Percentiles rank a stretch among this genome's conserved stretches.
These are phyloP conservation scores for Didymella lethalis DNA, from an alignment of 2,329 filamentous ascomycete species.

Conservation along the genomic window DNA sequence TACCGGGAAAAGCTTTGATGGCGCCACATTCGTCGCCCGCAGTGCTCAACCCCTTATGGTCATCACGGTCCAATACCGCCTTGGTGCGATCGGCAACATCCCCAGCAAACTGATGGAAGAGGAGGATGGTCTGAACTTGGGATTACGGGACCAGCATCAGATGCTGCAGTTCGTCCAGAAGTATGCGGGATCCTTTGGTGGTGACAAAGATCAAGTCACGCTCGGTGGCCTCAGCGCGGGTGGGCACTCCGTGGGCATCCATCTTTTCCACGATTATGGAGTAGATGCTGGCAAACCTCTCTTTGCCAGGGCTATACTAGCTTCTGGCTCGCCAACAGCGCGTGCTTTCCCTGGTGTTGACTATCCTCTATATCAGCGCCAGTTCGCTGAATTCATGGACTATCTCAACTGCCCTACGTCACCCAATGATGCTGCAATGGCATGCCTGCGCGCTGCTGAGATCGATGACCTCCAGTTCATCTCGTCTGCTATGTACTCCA, in stretches of 20 bases:
- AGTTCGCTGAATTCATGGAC: constrained; percentile 44
- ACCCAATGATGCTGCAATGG: constrained; percentile 43
- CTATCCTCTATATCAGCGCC: constrained; percentile 41
- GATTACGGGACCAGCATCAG: constrained; percentile 41
- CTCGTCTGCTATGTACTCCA: constrained; percentile 51
- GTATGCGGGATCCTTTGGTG: constrained; percentile 51
- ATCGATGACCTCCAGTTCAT: constrained; percentile 51
- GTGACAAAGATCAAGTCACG: constrained; percentile 51
- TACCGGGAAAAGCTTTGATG: constrained; percentile 45
- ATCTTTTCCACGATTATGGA: constrained; percentile 50
- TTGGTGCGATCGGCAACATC: constrained; percentile 46
- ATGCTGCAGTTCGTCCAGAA: constrained; percentile 51
- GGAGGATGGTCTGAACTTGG: constrained; percentile 46
- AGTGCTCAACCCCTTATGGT: constrained; percentile 45
- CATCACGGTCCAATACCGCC: constrained; percentile 47
- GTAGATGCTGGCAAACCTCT: constrained; percentile 39
- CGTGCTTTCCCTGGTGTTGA: constrained; percentile 46
- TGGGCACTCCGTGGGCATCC: constrained; percentile 47
- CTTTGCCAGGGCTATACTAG: constrained; percentile 45
- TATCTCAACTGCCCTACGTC: constrained; percentile 38
- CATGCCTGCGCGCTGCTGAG: constrained; percentile 52
- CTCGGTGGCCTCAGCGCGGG: constrained; percentile 54
- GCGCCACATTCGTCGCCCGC: constrained; percentile 44
- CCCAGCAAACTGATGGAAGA: constrained; percentile 47
- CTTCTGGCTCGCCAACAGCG: constrained; percentile 48